phyloP scores from a whole-genome alignment of 495 filamentous ascomycete species.

The Annulohypoxylon maeteangense region DNA sequence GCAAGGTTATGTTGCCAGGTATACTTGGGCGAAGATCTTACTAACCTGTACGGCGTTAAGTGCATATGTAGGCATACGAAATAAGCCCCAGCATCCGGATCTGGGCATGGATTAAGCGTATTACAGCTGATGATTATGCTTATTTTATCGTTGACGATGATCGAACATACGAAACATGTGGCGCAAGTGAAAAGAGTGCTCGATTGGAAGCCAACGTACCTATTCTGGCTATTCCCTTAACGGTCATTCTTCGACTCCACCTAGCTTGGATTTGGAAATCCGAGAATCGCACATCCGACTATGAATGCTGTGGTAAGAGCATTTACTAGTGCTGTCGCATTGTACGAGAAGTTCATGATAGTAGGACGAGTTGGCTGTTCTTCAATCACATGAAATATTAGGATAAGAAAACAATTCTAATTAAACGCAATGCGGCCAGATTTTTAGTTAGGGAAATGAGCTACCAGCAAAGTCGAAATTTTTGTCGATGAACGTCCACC shows the following conservation, averaged over 20 bases:
- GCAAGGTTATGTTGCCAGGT: not conserved
- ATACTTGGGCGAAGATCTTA: not conserved
- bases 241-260: not conserved
- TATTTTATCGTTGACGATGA: slow-evolving; percentile 1
- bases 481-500: not conserved
- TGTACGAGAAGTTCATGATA: not conserved
- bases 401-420: not conserved
- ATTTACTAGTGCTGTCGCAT: not conserved
- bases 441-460: slow-evolving; percentile 2
- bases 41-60: not conserved
- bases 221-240: not conserved
- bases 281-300: not conserved
- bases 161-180: slow-evolving; percentile 3
- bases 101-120: slow-evolving; percentile 3
- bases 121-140: not conserved
- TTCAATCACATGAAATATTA: not conserved
- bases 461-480: not conserved
- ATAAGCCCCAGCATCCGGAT: slow-evolving; percentile 4
- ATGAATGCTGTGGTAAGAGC: not conserved
- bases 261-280: not conserved
- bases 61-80: slow-evolving; percentile 4
- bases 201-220: not conserved
- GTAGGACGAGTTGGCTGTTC: not conserved
- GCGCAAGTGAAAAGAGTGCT: not conserved
- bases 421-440: not conserved